Evolutionary conservation across 768 basidiomycete genomes (phyloP), one percentile per base, ranked within the genome.

Genomic region (Pleurotus tuoliensis): DNA sequence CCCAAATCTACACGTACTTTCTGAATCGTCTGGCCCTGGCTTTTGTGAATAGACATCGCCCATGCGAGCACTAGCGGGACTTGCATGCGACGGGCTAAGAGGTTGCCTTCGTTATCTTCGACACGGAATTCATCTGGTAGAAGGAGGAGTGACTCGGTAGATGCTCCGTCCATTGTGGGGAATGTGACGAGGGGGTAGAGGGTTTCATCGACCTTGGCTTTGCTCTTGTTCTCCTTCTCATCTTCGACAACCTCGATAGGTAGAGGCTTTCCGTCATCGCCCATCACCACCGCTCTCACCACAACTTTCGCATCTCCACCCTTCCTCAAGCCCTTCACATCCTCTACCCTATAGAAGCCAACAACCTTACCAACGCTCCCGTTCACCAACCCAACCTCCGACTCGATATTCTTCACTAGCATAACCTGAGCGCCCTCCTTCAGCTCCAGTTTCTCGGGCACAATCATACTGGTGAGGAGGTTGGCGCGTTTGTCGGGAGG

Each of bases 41-140:
- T 82, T 66, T 92, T 92, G 69, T 92, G 90, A 54, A 92, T 92
- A 5, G 82, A 84, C 84, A 90, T 89, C 0, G 88, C 88, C 90
- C 89, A 91, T 1, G 89, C 79, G 6, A 90, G 76, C 48, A 90
- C 87, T 7, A 91, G 67, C 0, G 86, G 86, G 72, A 56, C 56
- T 37, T 55, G 89, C 12, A 65, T 70, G 69, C 61, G 59, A 20
- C 80, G 67, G 7, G 81, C 81, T 4, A 82, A 67, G 9, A 79
- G 41, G 49, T 73, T 76, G 0, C 81, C 81, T 51, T 82, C 79
- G 12, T 74, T 74, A 58, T 82, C 78, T 58, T 82, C 81, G 3
- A 81, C 76, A 8, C 67, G 71, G 59, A 82, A 82, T 57, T 81
- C 81, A 52, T 82, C 81, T 18, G 77, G 74, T 56, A 76, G 74